Percentiles rank a stretch among this genome's conserved stretches.
phyloP scores from a whole-genome alignment of 2,329 filamentous ascomycete species.

The Metarhizium anisopliae region DNA sequence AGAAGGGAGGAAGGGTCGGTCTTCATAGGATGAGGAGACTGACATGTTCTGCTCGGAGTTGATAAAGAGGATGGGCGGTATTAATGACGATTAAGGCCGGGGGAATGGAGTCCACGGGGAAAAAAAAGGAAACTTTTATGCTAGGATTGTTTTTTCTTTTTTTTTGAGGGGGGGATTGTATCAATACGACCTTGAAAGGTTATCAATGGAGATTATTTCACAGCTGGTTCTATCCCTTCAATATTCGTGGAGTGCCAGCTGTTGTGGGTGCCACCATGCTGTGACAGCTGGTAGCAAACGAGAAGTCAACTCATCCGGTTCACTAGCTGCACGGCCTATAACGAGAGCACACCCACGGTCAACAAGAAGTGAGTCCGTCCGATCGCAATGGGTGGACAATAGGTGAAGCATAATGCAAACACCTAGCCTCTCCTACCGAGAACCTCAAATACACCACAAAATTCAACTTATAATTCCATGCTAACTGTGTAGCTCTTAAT shows the following conservation, averaged over 20 bases:
- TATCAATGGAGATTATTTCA: not conserved
- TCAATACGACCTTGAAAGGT: not conserved
- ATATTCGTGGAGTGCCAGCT: not conserved
- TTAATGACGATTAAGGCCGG: not conserved
- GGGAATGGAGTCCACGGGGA: not conserved
- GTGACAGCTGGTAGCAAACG: not conserved
- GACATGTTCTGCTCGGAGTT: not conserved
- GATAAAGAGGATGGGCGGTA: not conserved
- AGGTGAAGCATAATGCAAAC: not conserved
- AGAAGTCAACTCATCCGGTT: not conserved
- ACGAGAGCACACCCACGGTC: not conserved
- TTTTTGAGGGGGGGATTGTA: not conserved
- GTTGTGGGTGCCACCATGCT: not conserved
- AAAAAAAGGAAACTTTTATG: not conserved
- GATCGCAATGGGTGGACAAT: not conserved
- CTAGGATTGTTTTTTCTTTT: not conserved
- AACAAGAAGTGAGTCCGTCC: not conserved
- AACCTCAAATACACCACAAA: not conserved
- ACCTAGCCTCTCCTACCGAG: not conserved
- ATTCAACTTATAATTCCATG: not conserved
- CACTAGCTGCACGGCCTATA: not conserved
- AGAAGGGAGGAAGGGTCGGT: slow-evolving; percentile 15
- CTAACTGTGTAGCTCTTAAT: not conserved
- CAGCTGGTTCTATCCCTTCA: not conserved
- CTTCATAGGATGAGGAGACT: slow-evolving; percentile 21